Base-by-base conservation (phyloP, 2,329 filamentous ascomycete genomes). In the Colletotrichum siamense region DNA sequence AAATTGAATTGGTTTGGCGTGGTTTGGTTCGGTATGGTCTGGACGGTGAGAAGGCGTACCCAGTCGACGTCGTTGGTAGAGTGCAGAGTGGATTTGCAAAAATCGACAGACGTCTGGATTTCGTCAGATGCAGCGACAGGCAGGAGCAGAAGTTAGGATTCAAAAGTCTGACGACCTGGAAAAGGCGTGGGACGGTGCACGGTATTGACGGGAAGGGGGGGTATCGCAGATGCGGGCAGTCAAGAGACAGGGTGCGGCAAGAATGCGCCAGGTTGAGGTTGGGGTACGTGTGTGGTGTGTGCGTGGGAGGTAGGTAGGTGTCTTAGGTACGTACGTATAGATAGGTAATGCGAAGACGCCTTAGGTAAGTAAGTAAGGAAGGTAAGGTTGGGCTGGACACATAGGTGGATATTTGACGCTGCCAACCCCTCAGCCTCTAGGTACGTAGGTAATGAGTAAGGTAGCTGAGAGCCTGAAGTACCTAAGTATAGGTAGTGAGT, bases 221-320 rank as follows among this genome's bases (percentile, higher is more conserved):
- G 16, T 39, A 59, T 69, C 66, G 66, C 30, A 52, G 30, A 52
- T 52, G 49, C 49, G 39, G 66, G 49, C 49, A 34, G 64, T 67
- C 26, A 28, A 36, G 30, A 68, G 44, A 68, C 49, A 59, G 65
- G 65, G 65, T 68, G 65, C 65, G 57, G 65, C 57, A 61, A 61
- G 65, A 68, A 68, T 57, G 65, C 65, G 65, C 49, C 22, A 59
- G 65, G 65, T 68, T 68, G 65, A 68, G 65, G 49, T 57, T 68
- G 65, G 65, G 44, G 39, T 52, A 52, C 44, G 44, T 52, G 39
- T 66, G 36, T 30, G 26, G 18, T 39, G 15, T 59, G 63, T 49
- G 63, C 15, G 36, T 66, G 34, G 63, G 39, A 22, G 26, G 36
- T 8, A 15, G 34, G 16, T 39, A 18, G 39, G 16, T 44, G 18